These are phyloP conservation scores for Spiromastix sp. DNA, from an alignment of 2,329 filamentous ascomycete genomes.

Conservation along the genomic window DNA sequence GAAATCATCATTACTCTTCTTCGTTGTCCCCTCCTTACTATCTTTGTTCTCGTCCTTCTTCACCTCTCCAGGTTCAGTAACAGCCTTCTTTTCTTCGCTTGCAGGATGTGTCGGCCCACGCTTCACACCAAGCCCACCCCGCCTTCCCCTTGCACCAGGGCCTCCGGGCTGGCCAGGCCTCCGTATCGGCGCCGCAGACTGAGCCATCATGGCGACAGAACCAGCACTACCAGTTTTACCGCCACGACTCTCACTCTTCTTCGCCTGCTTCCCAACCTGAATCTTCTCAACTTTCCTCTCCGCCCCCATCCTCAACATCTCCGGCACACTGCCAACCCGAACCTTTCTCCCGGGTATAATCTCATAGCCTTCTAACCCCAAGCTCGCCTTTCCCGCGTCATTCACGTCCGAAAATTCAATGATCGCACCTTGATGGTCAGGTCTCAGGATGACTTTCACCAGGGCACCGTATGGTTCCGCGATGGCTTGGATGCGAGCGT, in stretches of 20 bases:
- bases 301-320: slow-evolving; percentile 36
- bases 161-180: slow-evolving; percentile 36
- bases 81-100: slow-evolving; percentile 5
- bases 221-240: no score
- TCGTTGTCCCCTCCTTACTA: slow-evolving; percentile 17
- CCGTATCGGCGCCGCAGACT: slow-evolving; percentile 28
- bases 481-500: slow-evolving; percentile 65
- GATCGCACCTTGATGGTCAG: slow-evolving; percentile 73
- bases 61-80: background rate
- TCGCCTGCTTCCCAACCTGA: slow-evolving; percentile 28
- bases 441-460: slow-evolving; percentile 66
- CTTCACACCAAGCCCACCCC: slow-evolving; percentile 42
- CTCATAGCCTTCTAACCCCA: slow-evolving; percentile 38
- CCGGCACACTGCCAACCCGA: slow-evolving; percentile 40
- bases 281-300: slow-evolving; percentile 32
- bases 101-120: slow-evolving; percentile 17
- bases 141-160: no score
- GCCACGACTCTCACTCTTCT: no score
- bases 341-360: slow-evolving; percentile 34
- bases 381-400: slow-evolving; percentile 52
- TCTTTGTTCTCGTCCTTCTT: background rate
- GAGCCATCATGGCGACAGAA: slow-evolving; percentile 16
- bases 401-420: slow-evolving; percentile 67
- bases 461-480: slow-evolving; percentile 62
- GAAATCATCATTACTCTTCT: slow-evolving; percentile 50